Evolutionary conservation across 2,329 filamentous ascomycete species (phyloP), one percentile per base, ranked within the genome.

Genomic region (Sordariomycetes sp.): DNA sequence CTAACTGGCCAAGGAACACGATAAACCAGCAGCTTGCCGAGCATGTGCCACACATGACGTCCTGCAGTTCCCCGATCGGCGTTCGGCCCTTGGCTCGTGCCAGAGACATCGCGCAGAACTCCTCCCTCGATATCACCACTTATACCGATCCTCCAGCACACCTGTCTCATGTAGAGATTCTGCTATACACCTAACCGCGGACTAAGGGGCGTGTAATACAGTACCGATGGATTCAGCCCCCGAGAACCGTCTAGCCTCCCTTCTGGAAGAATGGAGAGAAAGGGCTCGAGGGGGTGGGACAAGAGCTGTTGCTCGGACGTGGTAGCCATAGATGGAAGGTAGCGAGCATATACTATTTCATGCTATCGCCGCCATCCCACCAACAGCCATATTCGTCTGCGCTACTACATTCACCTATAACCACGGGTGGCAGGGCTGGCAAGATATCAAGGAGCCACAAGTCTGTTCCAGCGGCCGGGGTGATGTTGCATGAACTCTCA

Each of bases 271-370:
- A 37, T 43, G 54, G 22, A 32, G 12, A 10, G 35, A 37, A 37
- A 43, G 37, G 37, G 37, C 14, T 78, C 78, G 69, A 73, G 71
- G 65, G 63, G 69, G 25, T 66, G 66, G 37, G 3, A n/a, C 40
- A 46, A 7, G 40, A 16, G 18, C 40, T 7, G 14, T n/a, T 8
- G 40, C 14, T 40, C 6, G 28, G 28, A 32, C 1, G 18, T 46
- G 18, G 2, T 7, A 46, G 40, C 40, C 40, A 46, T 46, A 7
- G 40, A 14, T 11, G 10, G 12, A 16, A 46, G 40, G 16, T 46
- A 14, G 28, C 28, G 28, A 14, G 16, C 14, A 46, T 8, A 18
- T 46, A 8, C 16, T 46, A 14, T 46, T n/a, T 46, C 40, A n/a
- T n/a, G 2, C 8, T 46, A 46, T 46, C 18, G 18, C 18, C 3